A percentile compares a stretch with the other conserved stretches of the same genome.
phyloP scores from a whole-genome alignment of 345 rosid species.

The Eucalyptus melliodora region DNA sequence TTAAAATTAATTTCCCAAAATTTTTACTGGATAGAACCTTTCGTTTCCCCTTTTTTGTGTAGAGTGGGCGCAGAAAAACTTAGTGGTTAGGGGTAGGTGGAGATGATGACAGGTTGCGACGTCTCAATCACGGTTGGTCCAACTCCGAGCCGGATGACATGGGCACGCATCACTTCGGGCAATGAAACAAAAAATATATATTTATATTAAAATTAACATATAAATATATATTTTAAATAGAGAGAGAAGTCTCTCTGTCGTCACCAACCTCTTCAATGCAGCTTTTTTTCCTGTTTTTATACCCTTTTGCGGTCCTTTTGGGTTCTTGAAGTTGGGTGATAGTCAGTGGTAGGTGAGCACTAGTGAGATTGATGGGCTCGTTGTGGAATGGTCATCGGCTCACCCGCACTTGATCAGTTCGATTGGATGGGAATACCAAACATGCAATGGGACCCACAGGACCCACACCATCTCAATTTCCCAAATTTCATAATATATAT shows the following conservation, averaged over 20 bases:
- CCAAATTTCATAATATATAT: background rate
- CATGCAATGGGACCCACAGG: background rate
- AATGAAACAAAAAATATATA: background rate
- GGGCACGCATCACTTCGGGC: background rate
- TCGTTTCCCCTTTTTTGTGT: background rate
- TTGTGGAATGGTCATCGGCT: background rate
- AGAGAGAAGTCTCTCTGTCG: background rate
- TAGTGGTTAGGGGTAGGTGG: constrained; percentile 68
- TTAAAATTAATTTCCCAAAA: background rate
- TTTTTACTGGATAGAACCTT: background rate
- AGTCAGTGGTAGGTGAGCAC: background rate
- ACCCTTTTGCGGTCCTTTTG: too few relatives aligned
- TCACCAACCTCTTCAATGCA: background rate
- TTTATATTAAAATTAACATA: background rate
- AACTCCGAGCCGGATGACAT: background rate
- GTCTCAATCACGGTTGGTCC: background rate
- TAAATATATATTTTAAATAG: background rate
- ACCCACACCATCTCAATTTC: background rate
- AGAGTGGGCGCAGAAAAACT: background rate
- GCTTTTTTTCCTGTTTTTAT: background rate
- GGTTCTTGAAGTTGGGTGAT: background rate
- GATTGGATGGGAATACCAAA: background rate
- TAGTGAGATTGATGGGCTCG: background rate
- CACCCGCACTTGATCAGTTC: background rate
- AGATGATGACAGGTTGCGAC: constrained; percentile 35